Base-by-base conservation (phyloP, 306 rosid genomes). In the Datisca glomerata region DNA sequence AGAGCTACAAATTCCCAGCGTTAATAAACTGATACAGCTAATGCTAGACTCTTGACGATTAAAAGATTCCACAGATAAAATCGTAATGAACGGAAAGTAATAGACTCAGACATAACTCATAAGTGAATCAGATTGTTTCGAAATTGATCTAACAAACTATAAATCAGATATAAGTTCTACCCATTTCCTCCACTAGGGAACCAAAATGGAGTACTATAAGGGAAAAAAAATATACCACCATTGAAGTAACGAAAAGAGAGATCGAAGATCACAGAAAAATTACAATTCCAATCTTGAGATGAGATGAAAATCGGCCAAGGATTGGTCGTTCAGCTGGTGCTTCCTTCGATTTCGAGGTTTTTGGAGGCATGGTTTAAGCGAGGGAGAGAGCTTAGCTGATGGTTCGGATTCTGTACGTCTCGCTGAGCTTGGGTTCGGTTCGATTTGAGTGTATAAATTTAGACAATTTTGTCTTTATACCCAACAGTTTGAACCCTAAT, bases 221-320 rank as follows among this genome's bases (percentile, higher is more conserved):
- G n/a, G n/a, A n/a, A 12, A 18, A 15, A 32, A 2, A 38, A 38
- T 24, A 13, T 17, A 37, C 14, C 21, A 16, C 19, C 12, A 54
- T 8, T 4, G 19, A 24, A 20, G 13, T 9, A 18, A 32, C 25
- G 0, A 57, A 33, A 28, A 14, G 21, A 17, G 2, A 32, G 35
- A 24, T 5, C 15, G 4, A 39, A 11, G n/a, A 18, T n/a, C n/a
- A 35, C 3, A 17, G 46, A 8, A 18, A 16, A 47, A 36, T 43
- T 75, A 86, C 94, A 32, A 86, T 86, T 56, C 96, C 96, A 61
- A 86, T 86, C 63, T 86, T 81, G 53, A 86, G 86, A 55, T 81
- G 96, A 54, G 96, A 81, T 17, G 96, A 86, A 65, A 81, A 78
- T 41, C 96, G 92, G 61, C 96, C 94, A 12, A 86, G 55, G 67